phyloP scores from a whole-genome alignment of 1,284 basidiomycete genomes.

The Cutaneotrichosporon sp. region DNA sequence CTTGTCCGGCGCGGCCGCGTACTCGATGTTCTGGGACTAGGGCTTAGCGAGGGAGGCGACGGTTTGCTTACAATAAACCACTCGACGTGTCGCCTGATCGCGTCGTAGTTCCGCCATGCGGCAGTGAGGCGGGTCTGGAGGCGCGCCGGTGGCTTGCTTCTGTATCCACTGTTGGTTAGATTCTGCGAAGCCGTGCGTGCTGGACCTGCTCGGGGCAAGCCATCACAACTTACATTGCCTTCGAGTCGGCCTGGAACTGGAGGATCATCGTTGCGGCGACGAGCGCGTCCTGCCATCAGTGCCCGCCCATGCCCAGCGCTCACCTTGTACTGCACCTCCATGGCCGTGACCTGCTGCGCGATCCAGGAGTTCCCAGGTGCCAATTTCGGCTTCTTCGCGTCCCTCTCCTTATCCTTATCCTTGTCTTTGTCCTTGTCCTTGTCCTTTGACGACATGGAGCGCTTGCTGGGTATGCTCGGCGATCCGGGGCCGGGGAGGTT shows the following conservation, averaged over 20 bases:
- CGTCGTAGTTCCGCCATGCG: slow-evolving; percentile 30
- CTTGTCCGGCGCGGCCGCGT: slow-evolving; percentile 18
- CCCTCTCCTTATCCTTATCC: slow-evolving; percentile 1
- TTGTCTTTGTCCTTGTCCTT: neutral
- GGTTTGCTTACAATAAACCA: slow-evolving; percentile 30
- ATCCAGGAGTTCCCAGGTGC: slow-evolving; percentile 29
- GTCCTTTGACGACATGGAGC: neutral
- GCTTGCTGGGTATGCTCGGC: slow-evolving; percentile 3
- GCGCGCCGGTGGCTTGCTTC: slow-evolving; percentile 13
- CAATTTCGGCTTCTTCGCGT: slow-evolving; percentile 13
- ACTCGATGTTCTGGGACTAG: slow-evolving; percentile 15
- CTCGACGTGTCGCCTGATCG: slow-evolving; percentile 28
- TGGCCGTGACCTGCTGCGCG: slow-evolving; percentile 19
- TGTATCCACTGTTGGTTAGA: slow-evolving; percentile 11
- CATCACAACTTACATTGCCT: slow-evolving; percentile 22
- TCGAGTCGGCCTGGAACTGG: slow-evolving; percentile 24
- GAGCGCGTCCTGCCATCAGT: slow-evolving; percentile 25
- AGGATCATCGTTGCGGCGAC: slow-evolving; percentile 27
- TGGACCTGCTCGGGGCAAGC: too few species aligned
- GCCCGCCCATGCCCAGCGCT: neutral
- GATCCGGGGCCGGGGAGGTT: slow-evolving; percentile 3
- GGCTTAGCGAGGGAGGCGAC: slow-evolving; percentile 3
- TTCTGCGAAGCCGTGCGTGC: neutral
- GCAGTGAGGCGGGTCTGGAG: slow-evolving; percentile 22
- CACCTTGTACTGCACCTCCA: slow-evolving; percentile 30